Conservation (phyloP, 345 rosid species). For the Combretum micranthum region DNA sequence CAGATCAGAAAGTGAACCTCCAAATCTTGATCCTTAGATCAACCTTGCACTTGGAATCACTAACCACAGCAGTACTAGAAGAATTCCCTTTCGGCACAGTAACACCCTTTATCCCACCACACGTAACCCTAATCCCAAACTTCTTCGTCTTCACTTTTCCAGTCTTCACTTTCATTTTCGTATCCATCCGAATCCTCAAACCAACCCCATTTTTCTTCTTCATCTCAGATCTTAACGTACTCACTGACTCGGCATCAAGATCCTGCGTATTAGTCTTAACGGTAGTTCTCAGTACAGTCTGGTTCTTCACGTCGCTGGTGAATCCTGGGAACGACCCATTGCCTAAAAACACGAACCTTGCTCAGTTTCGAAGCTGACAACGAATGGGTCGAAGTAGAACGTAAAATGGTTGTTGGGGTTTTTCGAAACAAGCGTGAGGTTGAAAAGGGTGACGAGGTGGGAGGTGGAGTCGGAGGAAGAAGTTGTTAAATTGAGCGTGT, state of each 20-base stretch:
- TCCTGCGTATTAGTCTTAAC: slow-evolving; percentile 42
- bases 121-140: slow-evolving; percentile 66
- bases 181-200: slow-evolving; percentile 51
- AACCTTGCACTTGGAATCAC: slow-evolving; percentile 59
- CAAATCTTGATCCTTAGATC: slow-evolving; percentile 89
- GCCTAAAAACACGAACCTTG: slow-evolving; percentile 43
- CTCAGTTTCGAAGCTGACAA: slow-evolving; percentile 28
- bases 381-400: slow-evolving; percentile 60
- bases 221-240: slow-evolving; percentile 66
- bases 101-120: slow-evolving; percentile 57
- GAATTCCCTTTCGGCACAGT: slow-evolving; percentile 64
- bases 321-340: slow-evolving; percentile 73
- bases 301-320: slow-evolving; percentile 42
- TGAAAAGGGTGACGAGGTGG: slow-evolving; percentile 58
- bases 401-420: slow-evolving; percentile 77
- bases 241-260: slow-evolving; percentile 60
- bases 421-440: slow-evolving; percentile 63
- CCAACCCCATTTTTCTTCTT: slow-evolving; percentile 38
- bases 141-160: slow-evolving; percentile 62
- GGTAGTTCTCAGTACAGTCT: slow-evolving; percentile 51
- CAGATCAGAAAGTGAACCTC: slow-evolving; percentile 60
- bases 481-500: slow-evolving; percentile 63
- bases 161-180: slow-evolving; percentile 51
- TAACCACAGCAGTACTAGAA: slow-evolving; percentile 44
- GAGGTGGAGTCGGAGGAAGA: slow-evolving; percentile 50